phyloP scores from a whole-genome alignment of 225 moss, liverwort and hornwort species.

The Pseudisothecium myosuroides region DNA sequence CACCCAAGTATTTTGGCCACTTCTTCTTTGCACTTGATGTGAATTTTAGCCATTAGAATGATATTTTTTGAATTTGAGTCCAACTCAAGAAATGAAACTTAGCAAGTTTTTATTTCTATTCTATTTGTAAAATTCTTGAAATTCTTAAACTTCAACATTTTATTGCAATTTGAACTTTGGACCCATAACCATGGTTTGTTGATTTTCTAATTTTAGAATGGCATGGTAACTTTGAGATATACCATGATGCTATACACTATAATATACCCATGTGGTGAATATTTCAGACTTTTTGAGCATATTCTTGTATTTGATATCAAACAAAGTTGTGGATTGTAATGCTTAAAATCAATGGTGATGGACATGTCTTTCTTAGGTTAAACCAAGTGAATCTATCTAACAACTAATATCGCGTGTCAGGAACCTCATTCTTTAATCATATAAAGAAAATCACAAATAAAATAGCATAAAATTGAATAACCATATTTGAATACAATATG shows the following conservation, averaged over 20 bases:
- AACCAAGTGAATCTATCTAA: background rate
- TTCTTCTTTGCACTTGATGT: background rate
- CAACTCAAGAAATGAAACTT: background rate
- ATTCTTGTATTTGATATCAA: background rate
- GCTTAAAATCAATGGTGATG: background rate
- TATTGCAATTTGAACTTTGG: background rate
- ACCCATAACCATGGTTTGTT: background rate
- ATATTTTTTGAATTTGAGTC: background rate
- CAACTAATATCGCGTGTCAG: accelerated
- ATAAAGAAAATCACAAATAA: background rate
- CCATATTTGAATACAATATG: background rate
- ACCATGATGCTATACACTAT: background rate
- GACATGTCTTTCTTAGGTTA: accelerated
- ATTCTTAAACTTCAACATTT: background rate
- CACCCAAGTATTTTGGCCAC: background rate
- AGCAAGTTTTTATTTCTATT: background rate
- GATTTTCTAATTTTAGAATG: background rate
- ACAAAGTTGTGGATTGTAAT: background rate
- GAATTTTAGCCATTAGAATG: background rate
- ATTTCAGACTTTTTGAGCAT: background rate
- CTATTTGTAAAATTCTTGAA: background rate
- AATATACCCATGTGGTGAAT: background rate
- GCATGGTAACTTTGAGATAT: background rate
- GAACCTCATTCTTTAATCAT: background rate
- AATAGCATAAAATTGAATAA: background rate